A percentile compares a stretch with the other conserved stretches of the same genome.
These are phyloP conservation scores for Saccharomycopsis crataegensis DNA, from an alignment of 1,139 yeast genomes.

Conservation along the genomic window DNA sequence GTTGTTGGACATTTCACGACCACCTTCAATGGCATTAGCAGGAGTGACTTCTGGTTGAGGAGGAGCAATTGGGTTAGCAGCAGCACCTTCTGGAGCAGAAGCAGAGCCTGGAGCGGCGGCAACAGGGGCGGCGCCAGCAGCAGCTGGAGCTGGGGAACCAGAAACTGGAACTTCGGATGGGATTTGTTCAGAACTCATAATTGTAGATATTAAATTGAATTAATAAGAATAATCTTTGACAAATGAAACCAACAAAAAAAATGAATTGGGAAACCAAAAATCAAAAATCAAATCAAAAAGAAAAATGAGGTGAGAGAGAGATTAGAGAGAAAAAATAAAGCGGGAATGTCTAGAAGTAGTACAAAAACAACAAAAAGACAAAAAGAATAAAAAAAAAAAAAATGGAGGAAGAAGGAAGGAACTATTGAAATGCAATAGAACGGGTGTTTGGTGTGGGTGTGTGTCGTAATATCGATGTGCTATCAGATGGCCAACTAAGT, in stretches of 20 bases:
- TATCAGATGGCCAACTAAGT: too few species aligned
- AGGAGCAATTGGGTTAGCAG: conserved; percentile 3
- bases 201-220: neutral
- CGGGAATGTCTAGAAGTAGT: neutral
- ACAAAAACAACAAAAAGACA: neutral
- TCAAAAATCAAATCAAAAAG: neutral
- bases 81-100: neutral
- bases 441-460: too few species aligned
- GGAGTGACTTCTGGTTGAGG: conserved; percentile 15
- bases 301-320: neutral
- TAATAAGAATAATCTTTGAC: neutral
- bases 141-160: neutral
- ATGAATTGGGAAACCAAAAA: neutral
- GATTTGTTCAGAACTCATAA: neutral
- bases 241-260: neutral
- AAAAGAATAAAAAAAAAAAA: neutral
- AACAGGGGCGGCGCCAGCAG: neutral
- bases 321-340: neutral
- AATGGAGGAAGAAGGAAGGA: neutral
- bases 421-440: neutral
- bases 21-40: conserved; percentile 72
- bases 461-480: too few species aligned
- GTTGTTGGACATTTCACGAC: conserved; percentile 67
- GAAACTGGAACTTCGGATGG: neutral
- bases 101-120: neutral